Base-by-base conservation (phyloP, 345 rosid genomes). In the Populus pruinosa region DNA sequence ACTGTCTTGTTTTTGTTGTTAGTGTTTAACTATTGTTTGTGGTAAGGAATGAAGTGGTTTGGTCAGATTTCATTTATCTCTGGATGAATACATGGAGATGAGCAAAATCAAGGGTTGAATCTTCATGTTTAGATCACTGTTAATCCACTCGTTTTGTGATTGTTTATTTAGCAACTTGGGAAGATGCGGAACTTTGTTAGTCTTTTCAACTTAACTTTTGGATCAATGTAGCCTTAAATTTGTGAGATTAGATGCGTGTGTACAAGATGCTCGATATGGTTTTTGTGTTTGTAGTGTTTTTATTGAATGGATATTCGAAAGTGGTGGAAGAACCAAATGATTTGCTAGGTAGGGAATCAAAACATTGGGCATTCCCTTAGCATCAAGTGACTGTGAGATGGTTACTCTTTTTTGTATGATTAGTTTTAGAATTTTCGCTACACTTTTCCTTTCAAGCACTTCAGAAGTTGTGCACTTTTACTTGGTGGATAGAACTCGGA, bases 141-240 rank as follows among this genome's bases (percentile, higher is more conserved):
- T 21, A 16, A 5, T 53, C 55, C 55, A 23, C 39, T 23, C 23
- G 35, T 23, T 61, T 41, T 61, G 76, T 61, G 69, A 25, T 73
- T 73, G 63, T 33, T 73, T 25, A n/a, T 20, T 31, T 35, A n/a
- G 36, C 13, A 11, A 71, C n/a, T 33, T 35, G 20, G 44, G 61
- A 53, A 5, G 74, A 4, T 71, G 27, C 53, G 43, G 35, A 33
- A 35, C 43, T 71, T 31, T 56, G 20, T 18, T 71, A 71, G 74
- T 20, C 14, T 27, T 71, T 11, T 29, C 49, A n/a, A 56, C 35
- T 55, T 11, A n/a, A 41, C 16, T 72, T 56, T 59, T 59, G 16
- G 21, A 73, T 33, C 50, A 33, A 73, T 56, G 67, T 38, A 59
- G 50, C 67, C 76, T 73, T 73, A 38, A 2, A 33, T 73, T 14